Evolutionary conservation across 495 filamentous ascomycete species (phyloP).

Genomic region (Penicillium tannophilum): DNA sequence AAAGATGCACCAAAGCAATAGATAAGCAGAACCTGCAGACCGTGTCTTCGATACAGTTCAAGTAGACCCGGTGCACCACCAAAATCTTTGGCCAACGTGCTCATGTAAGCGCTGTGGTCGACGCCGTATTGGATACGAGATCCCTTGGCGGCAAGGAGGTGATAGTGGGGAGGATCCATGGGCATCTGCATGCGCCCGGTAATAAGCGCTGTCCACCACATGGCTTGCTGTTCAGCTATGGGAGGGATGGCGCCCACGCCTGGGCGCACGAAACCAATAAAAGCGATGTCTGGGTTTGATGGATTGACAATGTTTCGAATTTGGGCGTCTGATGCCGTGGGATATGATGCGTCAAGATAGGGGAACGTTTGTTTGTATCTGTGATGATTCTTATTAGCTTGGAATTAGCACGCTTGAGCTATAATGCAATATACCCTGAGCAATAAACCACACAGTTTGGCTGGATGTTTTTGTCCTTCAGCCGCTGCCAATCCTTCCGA

Average conservation of each 20-base stretch:
- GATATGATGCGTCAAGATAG: constrained; percentile 20
- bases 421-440: constrained; percentile 6
- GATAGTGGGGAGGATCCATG: constrained; percentile 16
- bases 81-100: constrained; percentile 18
- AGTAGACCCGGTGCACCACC: constrained; percentile 15
- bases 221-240: constrained; percentile 20
- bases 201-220: constrained; percentile 20
- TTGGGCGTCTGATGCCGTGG: constrained; percentile 19
- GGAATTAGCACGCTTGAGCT: neutral
- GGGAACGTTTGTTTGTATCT: constrained; percentile 23
- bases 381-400: neutral
- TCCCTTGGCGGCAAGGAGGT: constrained; percentile 14
- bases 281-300: constrained; percentile 19
- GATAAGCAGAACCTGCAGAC: constrained; percentile 11
- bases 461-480: constrained; percentile 15
- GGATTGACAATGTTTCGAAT: constrained; percentile 20
- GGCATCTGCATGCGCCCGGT: constrained; percentile 17
- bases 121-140: constrained; percentile 21
- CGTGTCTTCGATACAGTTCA: constrained; percentile 18
- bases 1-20: constrained; percentile 22
- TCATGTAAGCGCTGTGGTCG: constrained; percentile 23
- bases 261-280: constrained; percentile 23
- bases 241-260: constrained; percentile 22
- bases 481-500: constrained; percentile 20
- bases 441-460: constrained; percentile 22